Conservation (phyloP, 208 protist genomes). For the Endotrypanum monterogeii region DNA sequence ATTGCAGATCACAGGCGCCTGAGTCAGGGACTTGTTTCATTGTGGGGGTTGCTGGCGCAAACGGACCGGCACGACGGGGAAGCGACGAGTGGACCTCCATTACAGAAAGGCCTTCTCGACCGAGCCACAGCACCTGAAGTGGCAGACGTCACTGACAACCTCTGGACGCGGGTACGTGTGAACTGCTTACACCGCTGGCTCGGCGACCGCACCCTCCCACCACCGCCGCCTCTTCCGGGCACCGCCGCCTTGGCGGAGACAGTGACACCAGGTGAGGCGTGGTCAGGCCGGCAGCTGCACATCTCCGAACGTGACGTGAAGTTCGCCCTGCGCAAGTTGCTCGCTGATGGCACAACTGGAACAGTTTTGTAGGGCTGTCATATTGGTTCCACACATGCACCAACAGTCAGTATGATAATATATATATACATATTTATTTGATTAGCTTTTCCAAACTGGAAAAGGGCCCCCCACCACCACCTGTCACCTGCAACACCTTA, state of each 20-base stretch:
- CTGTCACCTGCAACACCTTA: not conserved
- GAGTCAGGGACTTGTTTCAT: conserved; percentile 15
- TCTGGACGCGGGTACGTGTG: conserved; percentile 20
- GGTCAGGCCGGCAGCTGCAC: conserved; percentile 10
- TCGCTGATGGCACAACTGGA: not conserved
- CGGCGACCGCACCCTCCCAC: conserved; percentile 9
- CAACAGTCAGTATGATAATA: not conserved
- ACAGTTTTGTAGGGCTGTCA: not conserved
- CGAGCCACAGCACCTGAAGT: not conserved
- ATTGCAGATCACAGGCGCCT: conserved; percentile 22
- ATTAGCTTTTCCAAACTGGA: not conserved
- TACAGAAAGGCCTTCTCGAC: conserved; percentile 6
- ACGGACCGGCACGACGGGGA: not conserved
- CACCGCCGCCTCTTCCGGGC: conserved; percentile 6
- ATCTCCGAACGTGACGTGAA: conserved; percentile 58
- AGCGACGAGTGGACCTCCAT: not conserved
- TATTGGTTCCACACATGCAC: not conserved
- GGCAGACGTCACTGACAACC: not conserved
- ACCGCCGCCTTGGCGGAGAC: not conserved
- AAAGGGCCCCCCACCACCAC: too few relatives aligned
- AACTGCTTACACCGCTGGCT: conserved; percentile 8
- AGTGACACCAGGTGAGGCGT: not conserved
- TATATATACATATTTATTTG: too few relatives aligned
- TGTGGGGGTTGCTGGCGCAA: conserved; percentile 9
- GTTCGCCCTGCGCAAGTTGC: conserved; percentile 45